These are phyloP conservation scores for Selenicereus undatus DNA, from an alignment of 148 eudicot species.

Conservation along the genomic window DNA sequence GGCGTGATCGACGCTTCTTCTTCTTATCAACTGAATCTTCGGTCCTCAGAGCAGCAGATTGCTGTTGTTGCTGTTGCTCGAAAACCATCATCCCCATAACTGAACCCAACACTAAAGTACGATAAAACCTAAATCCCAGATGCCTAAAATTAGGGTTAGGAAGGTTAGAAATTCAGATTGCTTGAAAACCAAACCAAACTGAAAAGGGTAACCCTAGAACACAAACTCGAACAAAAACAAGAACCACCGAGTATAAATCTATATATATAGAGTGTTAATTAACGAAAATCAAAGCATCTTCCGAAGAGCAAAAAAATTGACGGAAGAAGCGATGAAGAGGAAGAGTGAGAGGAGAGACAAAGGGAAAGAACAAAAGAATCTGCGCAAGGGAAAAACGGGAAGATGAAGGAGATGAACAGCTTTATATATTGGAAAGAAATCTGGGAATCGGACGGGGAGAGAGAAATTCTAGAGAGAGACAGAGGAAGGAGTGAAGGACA, in stretches of 20 bases:
- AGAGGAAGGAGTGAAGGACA: background rate
- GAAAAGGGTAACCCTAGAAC: conserved; percentile 1
- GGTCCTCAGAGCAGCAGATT: conserved; percentile 15
- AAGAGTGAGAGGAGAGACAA: conserved; percentile 2
- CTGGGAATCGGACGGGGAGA: background rate
- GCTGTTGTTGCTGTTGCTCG: conserved; percentile 36
- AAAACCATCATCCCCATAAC: conserved; percentile 36
- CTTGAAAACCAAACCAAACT: background rate
- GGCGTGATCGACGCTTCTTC: conserved; percentile 64
- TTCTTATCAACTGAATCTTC: conserved; percentile 44
- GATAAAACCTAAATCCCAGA: background rate
- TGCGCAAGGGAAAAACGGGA: background rate
- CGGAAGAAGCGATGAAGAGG: conserved; percentile 37
- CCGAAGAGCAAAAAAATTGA: conserved; percentile 38
- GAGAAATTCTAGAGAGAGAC: conserved; percentile 12
- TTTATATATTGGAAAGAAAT: background rate
- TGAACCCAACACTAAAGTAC: background rate
- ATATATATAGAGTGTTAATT: background rate
- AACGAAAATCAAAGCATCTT: conserved; percentile 29
- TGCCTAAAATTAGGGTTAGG: background rate
- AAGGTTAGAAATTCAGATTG: background rate
- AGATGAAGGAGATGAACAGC: conserved; percentile 4
- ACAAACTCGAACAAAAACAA: conserved; percentile 3
- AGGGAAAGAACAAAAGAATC: conserved; percentile 16
- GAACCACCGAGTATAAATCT: background rate